Evolutionary conservation across 208 protist species (phyloP), one percentile per base, ranked within the genome.

Genomic region (Trichomonas tenax): DNA sequence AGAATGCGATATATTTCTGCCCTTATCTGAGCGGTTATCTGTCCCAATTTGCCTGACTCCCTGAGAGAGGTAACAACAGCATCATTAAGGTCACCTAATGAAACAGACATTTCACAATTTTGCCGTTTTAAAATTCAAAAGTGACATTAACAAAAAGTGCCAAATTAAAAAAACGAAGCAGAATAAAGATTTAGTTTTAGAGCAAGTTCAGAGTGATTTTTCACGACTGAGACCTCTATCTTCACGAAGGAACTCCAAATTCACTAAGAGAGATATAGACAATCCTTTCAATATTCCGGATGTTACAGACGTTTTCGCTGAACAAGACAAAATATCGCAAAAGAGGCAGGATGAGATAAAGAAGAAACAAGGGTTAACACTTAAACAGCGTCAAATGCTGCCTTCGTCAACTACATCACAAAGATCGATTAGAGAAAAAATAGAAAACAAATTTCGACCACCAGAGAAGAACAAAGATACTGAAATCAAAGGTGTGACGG

Each of bases 81-180:
- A 38, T 93, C 44, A 34, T 93, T 93, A 8, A 93, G 8, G 38
- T 93, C 44, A 14, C 34, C 38, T 17, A 26, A 15, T 89, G 31
- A 40, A 89, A 44, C 86, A 93, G 41, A 38, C 86, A 93, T 93
- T 84, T 89, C n/a, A n/a, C n/a, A n/a, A n/a, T 89, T n/a, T 51
- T 51, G 46, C 46, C 46, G 46, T 51, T 51, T 51, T 51, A 51
- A 51, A 51, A 15, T 51, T 14, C 46, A 51, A 51, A 51, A 51
- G 46, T 51, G 46, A 51, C 46, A 51, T 15, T 51, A 51, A 15
- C 46, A 51, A 51, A 51, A 51, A 14, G 46, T 51, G 46, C 3
- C 46, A 51, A 14, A 51, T 51, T 51, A 51, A 51, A 51, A 51
- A 15, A 51, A 51, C 46, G 46, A 51, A 51, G 46, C 46, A 51